Conservation (phyloP, 169 alveolate species). For the Cryptosporidium ubiquitum region DNA sequence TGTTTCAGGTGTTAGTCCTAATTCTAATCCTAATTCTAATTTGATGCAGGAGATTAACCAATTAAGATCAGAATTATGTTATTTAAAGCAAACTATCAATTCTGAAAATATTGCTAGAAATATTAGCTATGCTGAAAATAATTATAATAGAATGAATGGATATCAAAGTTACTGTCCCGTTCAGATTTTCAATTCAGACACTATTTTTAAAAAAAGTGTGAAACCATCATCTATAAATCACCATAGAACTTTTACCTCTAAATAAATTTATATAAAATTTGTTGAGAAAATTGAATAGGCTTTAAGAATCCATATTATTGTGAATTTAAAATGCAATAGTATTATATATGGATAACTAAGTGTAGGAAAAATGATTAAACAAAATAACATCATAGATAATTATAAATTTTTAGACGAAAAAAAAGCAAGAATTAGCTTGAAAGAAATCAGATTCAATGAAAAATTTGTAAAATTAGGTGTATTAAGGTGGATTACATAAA, state of each 20-base stretch:
- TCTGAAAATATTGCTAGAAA: neutral
- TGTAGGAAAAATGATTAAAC: too few species aligned
- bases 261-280: too few species aligned
- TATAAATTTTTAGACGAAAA: too few species aligned
- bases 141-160: neutral
- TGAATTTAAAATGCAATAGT: too few species aligned
- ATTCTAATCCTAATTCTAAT: neutral
- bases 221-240: constrained; percentile 10
- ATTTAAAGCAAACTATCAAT: constrained; percentile 13
- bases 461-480: neutral
- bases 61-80: constrained; percentile 16
- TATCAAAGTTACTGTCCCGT: constrained; percentile 9
- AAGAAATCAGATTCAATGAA: too few species aligned
- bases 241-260: constrained; percentile 35
- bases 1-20: neutral
- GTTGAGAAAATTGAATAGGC: neutral
- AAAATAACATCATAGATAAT: too few species aligned
- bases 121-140: neutral
- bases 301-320: neutral
- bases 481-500: neutral
- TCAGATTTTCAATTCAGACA: constrained; percentile 19
- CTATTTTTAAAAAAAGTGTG: constrained; percentile 33
- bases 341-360: too few species aligned
- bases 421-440: too few species aligned
- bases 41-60: constrained; percentile 37